Percentiles rank a stretch among this genome's conserved stretches.
These are phyloP conservation scores for Dipodascus geniculatus DNA, from an alignment of 805 yeast genomes.

Conservation along the genomic window DNA sequence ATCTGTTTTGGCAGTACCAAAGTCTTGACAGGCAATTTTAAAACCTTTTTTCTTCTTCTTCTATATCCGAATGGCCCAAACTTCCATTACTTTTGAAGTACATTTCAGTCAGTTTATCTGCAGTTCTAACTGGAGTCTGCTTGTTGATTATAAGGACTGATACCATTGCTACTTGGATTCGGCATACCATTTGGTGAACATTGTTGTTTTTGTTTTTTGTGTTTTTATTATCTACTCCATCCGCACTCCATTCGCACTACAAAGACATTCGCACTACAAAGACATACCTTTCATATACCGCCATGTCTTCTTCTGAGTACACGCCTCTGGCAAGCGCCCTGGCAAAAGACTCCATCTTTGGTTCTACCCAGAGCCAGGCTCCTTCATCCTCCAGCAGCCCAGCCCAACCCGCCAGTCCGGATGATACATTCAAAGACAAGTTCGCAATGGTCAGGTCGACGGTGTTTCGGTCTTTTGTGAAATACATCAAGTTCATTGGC, in stretches of 20 bases:
- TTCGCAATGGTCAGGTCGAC: background rate
- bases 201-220: background rate
- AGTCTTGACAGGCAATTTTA: background rate
- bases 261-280: no score
- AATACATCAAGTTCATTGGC: constrained; percentile 62
- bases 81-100: background rate
- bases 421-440: background rate
- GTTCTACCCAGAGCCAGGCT: background rate
- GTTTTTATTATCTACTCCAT: no score
- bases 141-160: background rate
- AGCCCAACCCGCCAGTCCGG: background rate
- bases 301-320: background rate
- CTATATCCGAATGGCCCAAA: background rate
- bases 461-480: constrained; percentile 17
- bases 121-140: no score
- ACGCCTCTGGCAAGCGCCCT: background rate
- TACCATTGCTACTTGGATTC: no score
- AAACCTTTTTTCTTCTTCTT: background rate
- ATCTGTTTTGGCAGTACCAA: background rate
- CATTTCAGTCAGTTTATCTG: background rate
- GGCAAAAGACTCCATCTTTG: background rate
- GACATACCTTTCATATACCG: no score
- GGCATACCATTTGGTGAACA: background rate
- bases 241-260: no score
- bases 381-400: background rate